Conservation (phyloP, 371 early-diverging fungal genomes). For the Ecytonucleospora hepatopenaei region DNA sequence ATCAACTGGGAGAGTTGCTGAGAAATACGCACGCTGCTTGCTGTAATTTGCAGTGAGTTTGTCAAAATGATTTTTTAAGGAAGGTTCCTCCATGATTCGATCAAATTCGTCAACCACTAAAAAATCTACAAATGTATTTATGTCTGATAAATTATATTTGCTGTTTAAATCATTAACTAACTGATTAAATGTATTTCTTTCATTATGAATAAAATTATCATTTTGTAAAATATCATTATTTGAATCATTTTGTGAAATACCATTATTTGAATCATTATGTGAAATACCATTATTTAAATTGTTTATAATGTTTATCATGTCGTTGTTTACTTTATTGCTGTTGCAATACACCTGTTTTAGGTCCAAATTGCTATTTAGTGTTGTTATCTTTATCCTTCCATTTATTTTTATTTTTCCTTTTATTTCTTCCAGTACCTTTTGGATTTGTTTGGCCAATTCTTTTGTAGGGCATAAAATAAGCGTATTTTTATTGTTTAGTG, state of each 20-base stretch:
- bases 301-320: too few species aligned
- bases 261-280: too few species aligned
- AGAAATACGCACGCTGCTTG: constrained; percentile 51
- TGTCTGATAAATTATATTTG: too few species aligned
- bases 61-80: constrained; percentile 35
- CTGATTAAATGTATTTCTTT: too few species aligned
- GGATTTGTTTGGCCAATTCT: constrained; percentile 49
- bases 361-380: constrained; percentile 15
- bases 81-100: constrained; percentile 54
- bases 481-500: constrained; percentile 66
- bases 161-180: too few species aligned
- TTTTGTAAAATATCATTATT: too few species aligned
- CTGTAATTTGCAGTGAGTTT: constrained; percentile 31
- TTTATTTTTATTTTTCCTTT: constrained; percentile 24
- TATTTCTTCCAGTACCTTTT: constrained; percentile 23
- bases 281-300: too few species aligned
- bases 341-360: neutral
- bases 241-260: too few species aligned
- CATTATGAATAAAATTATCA: too few species aligned
- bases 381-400: constrained; percentile 28
- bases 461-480: constrained; percentile 54
- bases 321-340: too few species aligned
- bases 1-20: constrained; percentile 53
- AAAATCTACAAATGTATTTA: too few species aligned
- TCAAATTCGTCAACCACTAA: constrained; percentile 57